Conservation (phyloP, 1,139 yeast genomes). For the Blastobotrys serpentis region DNA sequence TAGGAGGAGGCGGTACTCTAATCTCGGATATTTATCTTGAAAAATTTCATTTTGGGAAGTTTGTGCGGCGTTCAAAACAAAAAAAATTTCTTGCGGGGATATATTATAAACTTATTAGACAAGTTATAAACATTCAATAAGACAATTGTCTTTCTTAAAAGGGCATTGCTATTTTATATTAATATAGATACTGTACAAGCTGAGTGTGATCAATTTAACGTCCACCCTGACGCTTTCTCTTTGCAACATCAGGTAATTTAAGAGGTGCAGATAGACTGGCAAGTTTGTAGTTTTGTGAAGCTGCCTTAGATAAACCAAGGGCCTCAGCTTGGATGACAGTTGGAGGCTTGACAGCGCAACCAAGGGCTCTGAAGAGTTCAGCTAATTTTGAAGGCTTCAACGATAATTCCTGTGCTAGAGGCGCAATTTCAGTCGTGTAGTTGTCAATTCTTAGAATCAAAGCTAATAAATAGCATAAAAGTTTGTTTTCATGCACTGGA, state of each 20-base stretch:
- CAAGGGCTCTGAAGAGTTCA: slow-evolving; percentile 72
- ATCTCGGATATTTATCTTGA: not conserved
- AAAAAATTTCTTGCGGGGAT: too few species aligned
- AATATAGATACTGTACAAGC: not conserved
- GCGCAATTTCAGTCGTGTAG: slow-evolving; percentile 71
- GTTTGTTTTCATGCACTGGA: slow-evolving; percentile 82
- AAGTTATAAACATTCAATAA: too few species aligned
- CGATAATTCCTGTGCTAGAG: slow-evolving; percentile 81
- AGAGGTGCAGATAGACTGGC: slow-evolving; percentile 88
- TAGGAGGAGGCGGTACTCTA: not conserved
- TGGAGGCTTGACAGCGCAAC: slow-evolving; percentile 74
- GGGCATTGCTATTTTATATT: too few species aligned
- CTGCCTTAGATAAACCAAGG: slow-evolving; percentile 67
- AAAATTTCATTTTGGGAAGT: slow-evolving; percentile 2
- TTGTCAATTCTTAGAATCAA: slow-evolving; percentile 72
- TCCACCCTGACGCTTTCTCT: slow-evolving; percentile 51
- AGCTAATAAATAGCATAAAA: slow-evolving; percentile 75
- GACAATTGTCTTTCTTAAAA: too few species aligned
- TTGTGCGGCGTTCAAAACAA: not conserved
- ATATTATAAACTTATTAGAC: too few species aligned
- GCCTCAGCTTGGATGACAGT: slow-evolving; percentile 83
- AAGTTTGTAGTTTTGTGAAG: slow-evolving; percentile 67
- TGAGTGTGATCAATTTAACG: not conserved
- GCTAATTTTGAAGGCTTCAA: slow-evolving; percentile 74
- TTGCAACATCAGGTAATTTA: slow-evolving; percentile 78